A percentile compares a stretch with the other conserved stretches of the same genome.
phyloP scores from a whole-genome alignment of 2,329 filamentous ascomycete species.

The Grosmannia clavigera region DNA sequence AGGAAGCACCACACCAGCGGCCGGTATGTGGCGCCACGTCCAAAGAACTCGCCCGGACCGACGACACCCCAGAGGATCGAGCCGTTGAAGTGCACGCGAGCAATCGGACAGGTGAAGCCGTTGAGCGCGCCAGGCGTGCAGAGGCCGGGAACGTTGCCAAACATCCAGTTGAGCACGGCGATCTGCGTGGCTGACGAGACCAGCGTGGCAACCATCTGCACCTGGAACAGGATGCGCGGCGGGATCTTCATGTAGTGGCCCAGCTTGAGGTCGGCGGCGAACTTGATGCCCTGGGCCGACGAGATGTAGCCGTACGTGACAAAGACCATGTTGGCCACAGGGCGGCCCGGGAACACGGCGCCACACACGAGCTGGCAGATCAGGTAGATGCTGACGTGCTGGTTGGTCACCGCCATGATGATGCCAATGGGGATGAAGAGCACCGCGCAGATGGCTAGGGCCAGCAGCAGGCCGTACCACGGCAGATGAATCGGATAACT shows the following conservation, averaged over 20 bases:
- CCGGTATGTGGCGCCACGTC: constrained; percentile 59
- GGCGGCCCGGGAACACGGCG: constrained; percentile 68
- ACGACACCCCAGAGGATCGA: constrained; percentile 85
- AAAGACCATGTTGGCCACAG: constrained; percentile 88
- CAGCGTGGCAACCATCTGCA: constrained; percentile 64
- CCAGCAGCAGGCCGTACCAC: constrained; percentile 75
- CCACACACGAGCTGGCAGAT: constrained; percentile 80
- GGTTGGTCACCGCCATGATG: constrained; percentile 86
- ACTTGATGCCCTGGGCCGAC: constrained; percentile 79
- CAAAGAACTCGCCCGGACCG: constrained; percentile 73
- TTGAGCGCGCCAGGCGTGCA: constrained; percentile 73
- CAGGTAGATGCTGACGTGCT: constrained; percentile 75
- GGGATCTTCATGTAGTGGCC: constrained; percentile 85
- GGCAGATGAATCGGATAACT: constrained; percentile 71
- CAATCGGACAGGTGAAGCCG: constrained; percentile 78
- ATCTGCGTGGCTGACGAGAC: constrained; percentile 74
- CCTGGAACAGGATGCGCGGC: constrained; percentile 63
- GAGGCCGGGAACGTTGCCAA: constrained; percentile 60
- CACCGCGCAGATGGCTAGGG: constrained; percentile 62
- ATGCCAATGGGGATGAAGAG: constrained; percentile 88
- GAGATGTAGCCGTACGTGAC: constrained; percentile 87
- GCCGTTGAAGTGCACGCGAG: constrained; percentile 80
- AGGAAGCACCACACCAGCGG: constrained; percentile 72
- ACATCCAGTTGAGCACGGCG: constrained; percentile 82
- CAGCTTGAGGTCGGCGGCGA: constrained; percentile 75